These are phyloP conservation scores for Botrytis squamosa DNA, from an alignment of 2,329 filamentous ascomycete genomes.

Conservation along the genomic window DNA sequence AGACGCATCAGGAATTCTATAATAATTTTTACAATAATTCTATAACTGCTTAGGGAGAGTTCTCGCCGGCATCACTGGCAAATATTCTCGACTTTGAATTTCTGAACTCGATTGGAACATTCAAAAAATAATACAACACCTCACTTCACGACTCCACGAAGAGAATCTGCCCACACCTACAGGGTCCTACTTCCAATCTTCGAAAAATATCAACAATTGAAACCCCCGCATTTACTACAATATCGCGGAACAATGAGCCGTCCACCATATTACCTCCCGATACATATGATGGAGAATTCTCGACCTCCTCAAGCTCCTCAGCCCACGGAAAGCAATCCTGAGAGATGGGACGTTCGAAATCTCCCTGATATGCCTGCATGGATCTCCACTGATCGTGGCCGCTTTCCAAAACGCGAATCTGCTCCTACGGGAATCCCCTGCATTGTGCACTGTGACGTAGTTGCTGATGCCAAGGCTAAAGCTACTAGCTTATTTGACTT, in stretches of 20 bases:
- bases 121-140: neutral
- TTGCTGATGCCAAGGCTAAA: constrained; percentile 23
- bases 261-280: neutral
- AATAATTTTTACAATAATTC: neutral
- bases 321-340: neutral
- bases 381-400: constrained; percentile 30
- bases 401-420: constrained; percentile 20
- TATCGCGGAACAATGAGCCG: neutral
- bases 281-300: neutral
- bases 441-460: constrained; percentile 24
- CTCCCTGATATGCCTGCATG: constrained; percentile 20
- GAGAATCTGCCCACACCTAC: neutral
- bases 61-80: neutral
- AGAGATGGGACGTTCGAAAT: constrained; percentile 15
- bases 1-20: neutral
- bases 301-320: neutral
- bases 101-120: neutral
- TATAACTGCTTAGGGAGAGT: neutral
- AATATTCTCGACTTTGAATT: neutral
- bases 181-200: neutral
- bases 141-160: neutral
- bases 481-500: constrained; percentile 14
- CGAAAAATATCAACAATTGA: neutral
- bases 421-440: constrained; percentile 15
- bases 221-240: neutral